phyloP scores from a whole-genome alignment of 495 filamentous ascomycete genomes.

The Wilcoxina mikolae region DNA sequence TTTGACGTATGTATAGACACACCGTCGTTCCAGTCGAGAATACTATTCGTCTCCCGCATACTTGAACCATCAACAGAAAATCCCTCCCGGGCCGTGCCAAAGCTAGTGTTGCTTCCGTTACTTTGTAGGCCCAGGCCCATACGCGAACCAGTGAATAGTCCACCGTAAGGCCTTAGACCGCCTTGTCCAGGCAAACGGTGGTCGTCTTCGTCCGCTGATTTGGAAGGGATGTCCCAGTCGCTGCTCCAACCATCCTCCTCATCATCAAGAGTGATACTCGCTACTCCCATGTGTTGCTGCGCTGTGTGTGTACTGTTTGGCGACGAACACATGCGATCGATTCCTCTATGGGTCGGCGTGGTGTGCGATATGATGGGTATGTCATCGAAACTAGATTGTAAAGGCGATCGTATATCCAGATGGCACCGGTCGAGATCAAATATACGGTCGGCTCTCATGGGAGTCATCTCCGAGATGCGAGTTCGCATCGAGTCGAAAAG shows the following conservation, averaged over 20 bases:
- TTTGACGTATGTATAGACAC: conserved; percentile 30
- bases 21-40: conserved; percentile 31
- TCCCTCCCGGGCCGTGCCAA: conserved; percentile 24
- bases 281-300: conserved; percentile 18
- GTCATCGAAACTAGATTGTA: not conserved
- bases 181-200: conserved; percentile 12
- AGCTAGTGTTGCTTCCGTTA: conserved; percentile 25
- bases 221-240: conserved; percentile 26
- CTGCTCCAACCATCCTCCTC: conserved; percentile 50
- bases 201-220: conserved; percentile 37
- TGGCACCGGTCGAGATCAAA: conserved; percentile 46
- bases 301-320: conserved; percentile 3
- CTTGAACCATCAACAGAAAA: conserved; percentile 21
- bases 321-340: not conserved
- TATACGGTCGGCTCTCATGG: conserved; percentile 58
- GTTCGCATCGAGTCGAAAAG: conserved; percentile 86
- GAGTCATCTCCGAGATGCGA: conserved; percentile 43
- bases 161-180: conserved; percentile 20
- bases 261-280: conserved; percentile 40
- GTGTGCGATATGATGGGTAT: not conserved
- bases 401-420: not conserved
- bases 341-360: not conserved
- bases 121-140: conserved; percentile 18
- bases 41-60: conserved; percentile 24
- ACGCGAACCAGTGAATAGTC: conserved; percentile 17